Conservation (phyloP, 2,329 filamentous ascomycete genomes). For the Ilyonectria mors-panacis region DNA sequence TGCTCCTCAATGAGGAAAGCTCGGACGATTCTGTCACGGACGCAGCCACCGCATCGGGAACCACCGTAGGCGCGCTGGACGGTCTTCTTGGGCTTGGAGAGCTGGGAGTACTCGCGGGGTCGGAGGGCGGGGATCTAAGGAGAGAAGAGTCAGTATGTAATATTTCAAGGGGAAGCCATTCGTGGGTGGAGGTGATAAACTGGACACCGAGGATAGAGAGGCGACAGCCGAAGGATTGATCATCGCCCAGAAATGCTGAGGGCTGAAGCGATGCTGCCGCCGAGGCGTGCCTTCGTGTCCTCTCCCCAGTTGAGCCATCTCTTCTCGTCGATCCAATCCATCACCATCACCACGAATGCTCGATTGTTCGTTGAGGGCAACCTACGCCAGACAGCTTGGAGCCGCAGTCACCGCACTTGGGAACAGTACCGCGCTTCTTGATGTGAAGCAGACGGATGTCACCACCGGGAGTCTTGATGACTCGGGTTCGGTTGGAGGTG, state of each 20-base stretch:
- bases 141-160: constrained; percentile 34
- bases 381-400: constrained; percentile 98
- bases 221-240: not conserved
- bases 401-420: constrained; percentile 99
- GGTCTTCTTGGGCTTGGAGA: constrained; percentile 99
- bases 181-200: constrained; percentile 26
- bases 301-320: constrained; percentile 14
- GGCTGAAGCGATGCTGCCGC: not conserved
- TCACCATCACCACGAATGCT: constrained; percentile 33
- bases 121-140: constrained; percentile 91
- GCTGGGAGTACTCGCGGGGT: constrained; percentile 96
- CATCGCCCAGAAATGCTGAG: not conserved
- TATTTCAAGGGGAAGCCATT: constrained; percentile 19
- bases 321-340: constrained; percentile 31
- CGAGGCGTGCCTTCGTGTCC: constrained; percentile 3
- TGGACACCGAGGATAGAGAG: constrained; percentile 8
- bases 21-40: constrained; percentile 97
- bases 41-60: constrained; percentile 98
- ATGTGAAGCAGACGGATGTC: constrained; percentile 97
- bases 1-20: constrained; percentile 99
- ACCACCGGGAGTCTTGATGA: constrained; percentile 97
- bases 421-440: constrained; percentile 98
- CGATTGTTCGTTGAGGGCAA: constrained; percentile 54
- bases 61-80: constrained; percentile 99
- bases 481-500: constrained; percentile 94